A percentile compares a stretch with the other conserved stretches of the same genome.
Conservation (phyloP, 225 moss, liverwort and hornwort species). For the Bryum argenteum region DNA sequence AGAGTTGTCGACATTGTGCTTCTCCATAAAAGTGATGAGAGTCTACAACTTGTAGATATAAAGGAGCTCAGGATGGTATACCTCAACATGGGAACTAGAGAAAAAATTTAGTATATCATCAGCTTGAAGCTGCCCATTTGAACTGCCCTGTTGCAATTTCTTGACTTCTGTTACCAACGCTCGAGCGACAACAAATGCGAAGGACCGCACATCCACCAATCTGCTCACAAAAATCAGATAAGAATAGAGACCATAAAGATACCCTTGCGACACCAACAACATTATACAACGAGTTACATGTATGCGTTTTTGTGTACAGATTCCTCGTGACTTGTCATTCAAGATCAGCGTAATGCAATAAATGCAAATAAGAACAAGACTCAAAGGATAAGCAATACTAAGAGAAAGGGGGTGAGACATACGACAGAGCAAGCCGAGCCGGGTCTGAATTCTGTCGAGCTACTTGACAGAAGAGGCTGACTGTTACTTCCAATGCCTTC, state of each 20-base stretch:
- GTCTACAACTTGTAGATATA: not conserved
- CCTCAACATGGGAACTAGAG: constrained; percentile 40
- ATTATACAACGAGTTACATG: not conserved
- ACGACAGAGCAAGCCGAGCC: constrained; percentile 67
- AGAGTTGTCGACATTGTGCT: not conserved
- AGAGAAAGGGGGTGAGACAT: constrained; percentile 29
- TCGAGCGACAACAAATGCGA: constrained; percentile 80
- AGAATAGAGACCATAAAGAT: not conserved
- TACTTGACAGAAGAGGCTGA: constrained; percentile 75
- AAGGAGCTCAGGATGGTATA: constrained; percentile 17
- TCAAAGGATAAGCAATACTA: not conserved
- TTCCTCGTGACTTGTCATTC: not conserved
- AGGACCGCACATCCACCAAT: constrained; percentile 77
- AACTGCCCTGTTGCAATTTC: constrained; percentile 61
- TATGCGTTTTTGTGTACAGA: not conserved
- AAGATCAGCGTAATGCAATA: not conserved
- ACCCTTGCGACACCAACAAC: constrained; percentile 10
- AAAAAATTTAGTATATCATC: constrained; percentile 66
- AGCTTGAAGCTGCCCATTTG: constrained; percentile 55
- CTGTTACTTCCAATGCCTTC: constrained; percentile 81
- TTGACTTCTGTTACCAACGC: constrained; percentile 76
- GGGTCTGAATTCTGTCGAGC: constrained; percentile 66
- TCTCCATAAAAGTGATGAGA: not conserved
- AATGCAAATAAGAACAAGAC: constrained; percentile 16
- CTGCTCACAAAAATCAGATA: constrained; percentile 39